Conservation (phyloP, 1,139 yeast species). For the Martiniozyma asiatica region DNA sequence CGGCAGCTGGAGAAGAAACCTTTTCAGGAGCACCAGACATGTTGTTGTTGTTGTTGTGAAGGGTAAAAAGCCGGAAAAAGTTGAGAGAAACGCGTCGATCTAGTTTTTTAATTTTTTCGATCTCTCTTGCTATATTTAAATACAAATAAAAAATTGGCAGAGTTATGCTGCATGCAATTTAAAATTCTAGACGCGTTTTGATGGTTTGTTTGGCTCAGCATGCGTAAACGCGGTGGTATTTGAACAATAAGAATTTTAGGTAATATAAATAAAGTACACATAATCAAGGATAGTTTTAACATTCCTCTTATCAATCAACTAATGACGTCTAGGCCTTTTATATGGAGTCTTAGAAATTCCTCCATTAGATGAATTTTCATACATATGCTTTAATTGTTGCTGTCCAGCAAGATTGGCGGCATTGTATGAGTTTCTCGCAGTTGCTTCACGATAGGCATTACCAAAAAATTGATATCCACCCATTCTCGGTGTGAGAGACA, state of each 20-base stretch:
- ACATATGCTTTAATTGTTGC: slow-evolving; percentile 3
- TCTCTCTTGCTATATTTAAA: too few relatives aligned
- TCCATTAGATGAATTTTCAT: slow-evolving; percentile 3
- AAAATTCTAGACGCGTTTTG: too few relatives aligned
- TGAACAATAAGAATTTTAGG: too few relatives aligned
- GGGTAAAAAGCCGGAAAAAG: not conserved
- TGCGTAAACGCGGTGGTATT: too few relatives aligned
- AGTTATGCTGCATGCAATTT: too few relatives aligned
- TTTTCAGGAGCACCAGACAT: slow-evolving; percentile 3
- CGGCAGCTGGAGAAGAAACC: slow-evolving; percentile 9
- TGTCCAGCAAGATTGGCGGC: slow-evolving; percentile 1
- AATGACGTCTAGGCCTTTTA: too few relatives aligned
- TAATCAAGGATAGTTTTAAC: too few relatives aligned
- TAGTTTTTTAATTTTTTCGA: not conserved
- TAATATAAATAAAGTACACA: too few relatives aligned
- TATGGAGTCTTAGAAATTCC: too few relatives aligned
- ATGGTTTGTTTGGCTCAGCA: too few relatives aligned
- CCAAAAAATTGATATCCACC: slow-evolving; percentile 31
- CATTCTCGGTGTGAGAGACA: slow-evolving; percentile 25
- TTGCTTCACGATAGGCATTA: slow-evolving; percentile 13
- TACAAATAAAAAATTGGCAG: too few relatives aligned
- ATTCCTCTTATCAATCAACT: too few relatives aligned
- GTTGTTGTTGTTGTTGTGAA: not conserved
- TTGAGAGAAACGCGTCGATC: slow-evolving; percentile 1
- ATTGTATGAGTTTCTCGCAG: not conserved